Percentiles rank a stretch among this genome's conserved stretches.
Evolutionary conservation across 108 stramenopile genomes (phyloP).

Genomic region (Epithemia pelagica): DNA sequence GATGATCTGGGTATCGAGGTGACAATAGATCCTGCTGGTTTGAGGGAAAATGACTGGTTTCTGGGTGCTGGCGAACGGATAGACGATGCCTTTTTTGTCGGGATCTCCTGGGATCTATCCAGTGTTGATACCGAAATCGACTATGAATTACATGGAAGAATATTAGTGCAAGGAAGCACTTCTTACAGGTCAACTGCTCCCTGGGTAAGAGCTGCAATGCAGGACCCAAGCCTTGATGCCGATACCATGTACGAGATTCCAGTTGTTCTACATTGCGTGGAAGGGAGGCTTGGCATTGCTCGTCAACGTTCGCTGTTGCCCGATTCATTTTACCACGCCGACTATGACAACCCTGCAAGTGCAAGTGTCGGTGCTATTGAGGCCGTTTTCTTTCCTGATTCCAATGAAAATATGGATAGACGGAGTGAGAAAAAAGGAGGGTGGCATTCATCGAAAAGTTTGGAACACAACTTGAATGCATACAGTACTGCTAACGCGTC

Average conservation of each 20-base stretch:
- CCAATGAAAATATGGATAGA: not conserved
- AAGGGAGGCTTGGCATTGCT: not conserved
- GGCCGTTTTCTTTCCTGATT: not conserved
- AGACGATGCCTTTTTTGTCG: not conserved
- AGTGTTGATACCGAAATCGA: not conserved
- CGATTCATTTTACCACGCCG: not conserved
- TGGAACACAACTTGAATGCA: not conserved
- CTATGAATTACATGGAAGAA: not conserved
- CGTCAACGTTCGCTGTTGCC: not conserved
- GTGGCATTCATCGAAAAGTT: not conserved
- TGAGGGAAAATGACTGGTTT: not conserved
- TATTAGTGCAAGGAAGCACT: not conserved
- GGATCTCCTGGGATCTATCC: not conserved
- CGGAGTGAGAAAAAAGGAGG: not conserved
- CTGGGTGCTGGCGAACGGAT: not conserved
- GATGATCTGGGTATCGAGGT: not conserved
- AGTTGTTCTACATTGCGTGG: not conserved
- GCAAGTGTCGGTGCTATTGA: not conserved
- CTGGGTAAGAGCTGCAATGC: not conserved
- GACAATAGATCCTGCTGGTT: not conserved
- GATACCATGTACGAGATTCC: not conserved
- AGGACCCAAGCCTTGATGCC: not conserved
- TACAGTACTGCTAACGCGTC: not conserved
- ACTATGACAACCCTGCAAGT: not conserved
- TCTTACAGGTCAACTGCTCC: not conserved